Percentiles rank a stretch among this genome's conserved stretches.
phyloP scores from a whole-genome alignment of 148 eudicot species.

The Vaccinium macrocarpon region DNA sequence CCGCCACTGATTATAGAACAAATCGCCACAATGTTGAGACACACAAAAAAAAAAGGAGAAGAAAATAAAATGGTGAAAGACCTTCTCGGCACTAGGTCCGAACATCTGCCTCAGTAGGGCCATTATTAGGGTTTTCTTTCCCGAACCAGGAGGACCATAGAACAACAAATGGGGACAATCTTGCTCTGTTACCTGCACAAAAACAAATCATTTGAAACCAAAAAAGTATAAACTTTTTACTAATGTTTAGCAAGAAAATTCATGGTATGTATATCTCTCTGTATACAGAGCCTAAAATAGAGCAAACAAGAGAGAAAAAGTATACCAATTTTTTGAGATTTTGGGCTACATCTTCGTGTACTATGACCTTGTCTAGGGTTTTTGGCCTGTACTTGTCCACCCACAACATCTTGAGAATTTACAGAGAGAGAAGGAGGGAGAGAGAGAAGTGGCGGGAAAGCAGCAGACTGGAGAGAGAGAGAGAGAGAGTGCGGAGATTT shows the following conservation, averaged over 20 bases:
- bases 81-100: conserved; percentile 90
- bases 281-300: not conserved
- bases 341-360: conserved; percentile 77
- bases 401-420: conserved; percentile 66
- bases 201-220: not conserved
- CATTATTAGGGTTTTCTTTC: conserved; percentile 97
- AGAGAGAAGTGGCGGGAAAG: conserved; percentile 37
- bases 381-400: conserved; percentile 94
- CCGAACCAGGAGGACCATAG: conserved; percentile 86
- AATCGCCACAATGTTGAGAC: too few relatives aligned
- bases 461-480: not conserved
- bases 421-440: conserved; percentile 12
- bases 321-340: conserved; percentile 84
- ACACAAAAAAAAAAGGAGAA: too few relatives aligned
- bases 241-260: not conserved
- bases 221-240: not conserved
- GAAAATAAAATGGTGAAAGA: conserved; percentile 11
- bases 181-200: conserved; percentile 72
- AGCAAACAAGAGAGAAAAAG: not conserved
- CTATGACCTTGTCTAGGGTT: conserved; percentile 86
- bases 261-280: not conserved
- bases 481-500: not conserved
- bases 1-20: not conserved
- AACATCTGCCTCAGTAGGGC: conserved; percentile 91
- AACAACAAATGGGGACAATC: conserved; percentile 97